Evolutionary conservation across 2,329 filamentous ascomycete genomes (phyloP).

Genomic region (Aspergillus sp.): DNA sequence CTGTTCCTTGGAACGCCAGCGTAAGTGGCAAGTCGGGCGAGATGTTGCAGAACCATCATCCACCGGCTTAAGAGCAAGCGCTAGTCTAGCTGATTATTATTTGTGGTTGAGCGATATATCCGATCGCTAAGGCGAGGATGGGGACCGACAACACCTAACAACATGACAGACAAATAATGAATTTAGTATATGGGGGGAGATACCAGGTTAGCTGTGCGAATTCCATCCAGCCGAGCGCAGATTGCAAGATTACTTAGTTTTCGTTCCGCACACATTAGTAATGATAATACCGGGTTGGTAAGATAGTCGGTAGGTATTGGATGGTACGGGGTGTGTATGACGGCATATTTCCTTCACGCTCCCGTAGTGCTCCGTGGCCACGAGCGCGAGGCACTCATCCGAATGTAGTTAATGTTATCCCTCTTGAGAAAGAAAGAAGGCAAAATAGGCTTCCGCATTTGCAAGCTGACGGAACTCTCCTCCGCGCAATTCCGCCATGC

Average conservation of each 20-base stretch:
- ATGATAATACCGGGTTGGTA: no score
- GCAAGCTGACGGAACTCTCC: neutral
- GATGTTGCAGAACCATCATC: conserved; percentile 14
- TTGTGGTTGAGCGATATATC: neutral
- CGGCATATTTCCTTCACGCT: conserved; percentile 6
- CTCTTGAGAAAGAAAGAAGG: neutral
- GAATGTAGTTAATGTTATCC: neutral
- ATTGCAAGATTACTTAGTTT: neutral
- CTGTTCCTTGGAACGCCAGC: conserved; percentile 15
- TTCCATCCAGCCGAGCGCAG: neutral
- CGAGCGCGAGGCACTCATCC: conserved; percentile 1
- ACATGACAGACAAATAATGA: neutral
- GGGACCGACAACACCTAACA: neutral
- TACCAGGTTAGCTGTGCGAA: neutral
- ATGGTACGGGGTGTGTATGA: conserved; percentile 3
- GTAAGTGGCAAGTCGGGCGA: conserved; percentile 22
- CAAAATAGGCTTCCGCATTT: conserved; percentile 11
- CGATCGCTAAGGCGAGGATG: neutral
- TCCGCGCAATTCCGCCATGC: conserved; percentile 5
- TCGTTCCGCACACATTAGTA: neutral
- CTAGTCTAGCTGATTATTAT: no score
- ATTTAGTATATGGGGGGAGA: neutral
- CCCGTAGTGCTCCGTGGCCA: conserved; percentile 15
- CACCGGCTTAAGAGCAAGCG: neutral
- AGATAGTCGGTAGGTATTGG: neutral